Evolutionary conservation across 495 filamentous ascomycete genomes (phyloP).

Genomic region (Copromyces sp.): DNA sequence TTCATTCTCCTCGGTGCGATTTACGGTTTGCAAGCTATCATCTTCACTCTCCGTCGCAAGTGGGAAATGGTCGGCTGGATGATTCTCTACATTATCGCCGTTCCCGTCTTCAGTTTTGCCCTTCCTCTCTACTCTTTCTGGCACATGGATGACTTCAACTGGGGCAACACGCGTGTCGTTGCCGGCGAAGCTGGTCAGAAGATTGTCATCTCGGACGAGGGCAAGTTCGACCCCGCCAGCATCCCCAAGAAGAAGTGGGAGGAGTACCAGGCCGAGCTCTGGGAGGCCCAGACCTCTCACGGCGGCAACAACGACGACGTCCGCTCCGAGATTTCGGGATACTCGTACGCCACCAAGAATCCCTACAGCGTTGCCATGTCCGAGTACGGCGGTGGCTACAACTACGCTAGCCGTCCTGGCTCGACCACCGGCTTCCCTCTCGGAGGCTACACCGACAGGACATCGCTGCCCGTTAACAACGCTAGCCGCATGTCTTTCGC

Average conservation of each 20-base stretch:
- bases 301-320: slow-evolving; percentile 53
- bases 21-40: slow-evolving; percentile 93
- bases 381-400: slow-evolving; percentile 44
- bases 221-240: slow-evolving; percentile 87
- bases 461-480: slow-evolving; percentile 25
- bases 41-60: slow-evolving; percentile 90
- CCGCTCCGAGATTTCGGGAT: slow-evolving; percentile 80
- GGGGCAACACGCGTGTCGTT: slow-evolving; percentile 94
- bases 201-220: slow-evolving; percentile 90
- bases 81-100: slow-evolving; percentile 86
- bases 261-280: slow-evolving; percentile 95
- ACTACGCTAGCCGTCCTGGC: slow-evolving; percentile 52
- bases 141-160: slow-evolving; percentile 99
- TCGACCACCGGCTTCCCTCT: slow-evolving; percentile 54
- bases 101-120: slow-evolving; percentile 84
- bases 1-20: slow-evolving; percentile 88
- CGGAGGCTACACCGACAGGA: slow-evolving; percentile 12
- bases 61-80: slow-evolving; percentile 99
- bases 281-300: slow-evolving; percentile 68
- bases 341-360: slow-evolving; percentile 82
- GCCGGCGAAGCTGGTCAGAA: slow-evolving; percentile 92
- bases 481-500: slow-evolving; percentile 65
- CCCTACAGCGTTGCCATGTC: slow-evolving; percentile 33
- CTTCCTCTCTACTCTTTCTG: slow-evolving; percentile 96
- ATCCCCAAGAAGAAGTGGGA: slow-evolving; percentile 99